Percentiles rank a stretch among this genome's conserved stretches.
These are phyloP conservation scores for Zygosaccharomyces pseudobailii DNA, from an alignment of 1,139 yeast species.

Conservation along the genomic window DNA sequence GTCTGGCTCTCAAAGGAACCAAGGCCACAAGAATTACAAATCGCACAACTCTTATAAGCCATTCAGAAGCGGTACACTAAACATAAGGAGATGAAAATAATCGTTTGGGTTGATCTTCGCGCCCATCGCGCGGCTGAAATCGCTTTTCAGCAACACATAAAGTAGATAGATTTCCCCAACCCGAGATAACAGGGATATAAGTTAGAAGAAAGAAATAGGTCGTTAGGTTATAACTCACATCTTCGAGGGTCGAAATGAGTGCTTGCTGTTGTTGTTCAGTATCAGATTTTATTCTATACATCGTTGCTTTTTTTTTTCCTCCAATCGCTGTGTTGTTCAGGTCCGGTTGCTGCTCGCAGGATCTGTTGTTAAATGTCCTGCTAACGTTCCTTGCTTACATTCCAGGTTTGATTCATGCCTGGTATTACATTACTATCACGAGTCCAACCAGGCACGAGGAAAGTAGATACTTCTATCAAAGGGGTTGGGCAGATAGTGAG, in stretches of 20 bases:
- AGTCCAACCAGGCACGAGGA: conserved; percentile 29
- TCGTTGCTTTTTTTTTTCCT: conserved; percentile 32
- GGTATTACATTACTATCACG: conserved; percentile 42
- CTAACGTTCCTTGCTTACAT: conserved; percentile 72
- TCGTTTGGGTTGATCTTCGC: conserved; percentile 1
- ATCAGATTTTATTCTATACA: conserved; percentile 30
- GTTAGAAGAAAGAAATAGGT: background rate
- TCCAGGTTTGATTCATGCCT: conserved; percentile 74
- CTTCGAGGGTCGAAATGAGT: conserved; percentile 17
- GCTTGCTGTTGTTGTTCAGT: conserved; percentile 28
- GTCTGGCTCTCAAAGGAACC: conserved; percentile 11
- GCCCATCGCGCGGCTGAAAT: conserved; percentile 4
- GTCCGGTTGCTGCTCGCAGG: conserved; percentile 32
- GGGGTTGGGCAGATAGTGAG: conserved; percentile 32
- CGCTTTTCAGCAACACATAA: background rate
- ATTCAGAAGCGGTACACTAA: conserved; percentile 24
- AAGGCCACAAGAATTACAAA: conserved; percentile 12
- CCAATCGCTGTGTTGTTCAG: conserved; percentile 33
- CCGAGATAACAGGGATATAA: background rate
- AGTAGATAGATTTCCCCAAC: no score
- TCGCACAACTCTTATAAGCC: conserved; percentile 22
- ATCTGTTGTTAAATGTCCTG: conserved; percentile 63
- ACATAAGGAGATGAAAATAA: background rate
- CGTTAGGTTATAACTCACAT: background rate
- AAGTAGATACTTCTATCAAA: conserved; percentile 26